Base-by-base conservation (phyloP, 129 eudicot genomes). In the Tagetes erecta region DNA sequence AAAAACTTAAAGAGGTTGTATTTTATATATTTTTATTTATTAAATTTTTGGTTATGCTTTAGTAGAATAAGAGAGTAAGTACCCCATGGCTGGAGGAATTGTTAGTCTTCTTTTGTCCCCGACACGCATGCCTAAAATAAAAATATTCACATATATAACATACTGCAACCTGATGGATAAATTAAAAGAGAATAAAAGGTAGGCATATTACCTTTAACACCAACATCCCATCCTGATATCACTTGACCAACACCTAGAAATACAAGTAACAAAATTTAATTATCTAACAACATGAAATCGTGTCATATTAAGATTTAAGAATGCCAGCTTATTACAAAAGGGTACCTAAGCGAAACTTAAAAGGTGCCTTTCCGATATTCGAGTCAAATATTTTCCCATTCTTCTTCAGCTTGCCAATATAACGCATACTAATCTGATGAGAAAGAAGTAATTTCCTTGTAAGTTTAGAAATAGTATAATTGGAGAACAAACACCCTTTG, bases 31-130 rank as follows among this genome's bases (percentile, higher is more conserved):
- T 6, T 55, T 9, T 27, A 55, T 6, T 55, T 30, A 55, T 55
- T 55, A 27, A 1, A 3, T 14, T 55, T 55, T 14, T 13, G 27
- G 27, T 20, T 20, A 20, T 20, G 27, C 27, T 20, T 20, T 20
- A 20, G 27, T 20, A 20, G 27, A 20, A 20, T 20, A 20, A 20
- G 27, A 20, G 41, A 67, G 62, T 36, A 39, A 70, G 57, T 88
- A 95, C 99, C 99, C 99, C 99, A 95, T 95, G 36, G 93, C 67
- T 4, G 99, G 99, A 60, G 99, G 99, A 81, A 95, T 88, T 64
- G 99, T 95, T 33, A 95, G 83, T 77, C 96, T 91, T 79, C 99
- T 74, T 80, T 91, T 95, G 86, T 95, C 99, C 58, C 99, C 99
- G 52, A 88, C 83, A 30, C 99, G 95, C 99, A 95, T 95, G 65